Evolutionary conservation across 2,329 filamentous ascomycete genomes (phyloP), one percentile per base, ranked within the genome.

Genomic region (Elsinoe necatrix): DNA sequence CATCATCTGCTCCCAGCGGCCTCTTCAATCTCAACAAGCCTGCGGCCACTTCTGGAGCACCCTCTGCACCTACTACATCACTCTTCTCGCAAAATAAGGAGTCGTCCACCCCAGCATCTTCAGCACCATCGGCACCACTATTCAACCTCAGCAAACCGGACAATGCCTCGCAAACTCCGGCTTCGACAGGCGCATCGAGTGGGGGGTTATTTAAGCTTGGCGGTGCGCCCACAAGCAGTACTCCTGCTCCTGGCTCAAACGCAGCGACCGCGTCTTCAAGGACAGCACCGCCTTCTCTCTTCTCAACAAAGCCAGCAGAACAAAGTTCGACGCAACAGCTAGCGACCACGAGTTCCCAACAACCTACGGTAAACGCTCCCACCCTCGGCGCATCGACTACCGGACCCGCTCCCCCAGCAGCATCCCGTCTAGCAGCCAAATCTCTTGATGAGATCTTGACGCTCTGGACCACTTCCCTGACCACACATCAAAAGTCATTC

Each of bases 401-500:
- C 31, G 91, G 91, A 0, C 89, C 91, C 1, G 77, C 85, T 2
- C 92, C 93, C 14, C 85, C 90, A 57, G 74, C 78, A 1, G 83
- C 95, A 65, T 93, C 92, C 3, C 86, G 93, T 25, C 78, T 98
- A 35, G 95, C 95, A 77, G 95, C 96, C 72, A 97, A 95, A 75
- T 95, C 92, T 0, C 96, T 98, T 87, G 93, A 98, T 67, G 93
- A 98, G 69, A 96, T 98, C 61, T 90, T 98, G 62, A 96, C 89
- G 3, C 84, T 90, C 29, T 98, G 93, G 93, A 93, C 93, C 1
- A 89, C 90, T 0, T 93, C 97, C 67, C 77, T 98, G 51, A 87
- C 90, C 55, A 95, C 95, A 67, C 96, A 98, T 68, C 92, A 97
- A 67, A 95, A 95, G 70, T 89, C 95, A 58, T 98, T 97, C 75